Conservation (phyloP, 371 early-diverging fungal genomes). For the Mortierella sp. region DNA sequence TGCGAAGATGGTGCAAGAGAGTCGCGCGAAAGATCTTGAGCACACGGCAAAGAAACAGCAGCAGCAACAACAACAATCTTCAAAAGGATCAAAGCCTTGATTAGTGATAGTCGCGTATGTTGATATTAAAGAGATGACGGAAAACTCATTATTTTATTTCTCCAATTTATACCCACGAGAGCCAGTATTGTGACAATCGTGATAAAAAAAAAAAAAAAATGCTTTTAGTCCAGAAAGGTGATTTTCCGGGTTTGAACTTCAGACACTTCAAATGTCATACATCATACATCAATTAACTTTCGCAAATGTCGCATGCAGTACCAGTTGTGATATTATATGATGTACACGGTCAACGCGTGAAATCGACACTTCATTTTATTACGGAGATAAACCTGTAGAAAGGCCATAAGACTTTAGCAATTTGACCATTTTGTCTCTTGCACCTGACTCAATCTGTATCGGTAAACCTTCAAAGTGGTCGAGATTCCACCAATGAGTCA, state of each 20-base stretch:
- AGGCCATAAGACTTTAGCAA: background rate
- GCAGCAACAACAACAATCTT: conserved; percentile 8
- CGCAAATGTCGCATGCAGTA: too few species aligned
- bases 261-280: too few species aligned
- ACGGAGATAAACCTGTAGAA: background rate
- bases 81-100: background rate
- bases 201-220: too few species aligned
- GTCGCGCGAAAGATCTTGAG: conserved; percentile 38
- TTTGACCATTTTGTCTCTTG: background rate
- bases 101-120: background rate
- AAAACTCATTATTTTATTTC: too few species aligned
- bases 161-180: too few species aligned
- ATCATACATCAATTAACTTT: too few species aligned
- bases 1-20: conserved; percentile 34
- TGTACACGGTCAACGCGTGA: too few species aligned
- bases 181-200: too few species aligned
- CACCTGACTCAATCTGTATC: background rate
- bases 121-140: background rate
- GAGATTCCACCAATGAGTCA: background rate
- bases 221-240: too few species aligned
- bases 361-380: background rate
- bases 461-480: background rate
- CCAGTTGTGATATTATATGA: too few species aligned
- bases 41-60: conserved; percentile 17
- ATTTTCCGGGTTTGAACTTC: too few species aligned